Conservation (phyloP, 192 early-diverging fungal genomes). For the Chytriomyces confervae region DNA sequence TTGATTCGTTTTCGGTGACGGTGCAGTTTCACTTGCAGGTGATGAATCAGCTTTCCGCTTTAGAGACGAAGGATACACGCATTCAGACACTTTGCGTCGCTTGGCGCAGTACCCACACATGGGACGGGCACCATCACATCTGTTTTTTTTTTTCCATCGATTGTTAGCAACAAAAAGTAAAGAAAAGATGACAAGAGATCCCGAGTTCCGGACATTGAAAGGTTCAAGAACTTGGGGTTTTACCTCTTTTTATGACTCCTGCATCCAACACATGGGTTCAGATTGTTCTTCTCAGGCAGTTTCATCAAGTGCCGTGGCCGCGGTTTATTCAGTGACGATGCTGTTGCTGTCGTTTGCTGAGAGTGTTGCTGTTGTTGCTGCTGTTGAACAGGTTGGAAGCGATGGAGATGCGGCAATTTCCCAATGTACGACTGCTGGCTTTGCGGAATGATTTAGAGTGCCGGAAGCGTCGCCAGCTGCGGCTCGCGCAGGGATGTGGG, state of each 20-base stretch:
- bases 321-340: not conserved
- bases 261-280: not conserved
- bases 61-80: not conserved
- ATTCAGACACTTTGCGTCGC: not conserved
- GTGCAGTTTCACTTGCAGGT: not conserved
- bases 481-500: too few relatives aligned
- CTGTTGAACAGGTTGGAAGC: not conserved
- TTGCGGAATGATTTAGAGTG: too few relatives aligned
- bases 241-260: not conserved
- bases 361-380: not conserved
- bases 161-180: not conserved
- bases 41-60: not conserved
- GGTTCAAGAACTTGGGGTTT: not conserved
- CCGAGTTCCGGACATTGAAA: not conserved
- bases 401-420: too few relatives aligned
- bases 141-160: not conserved
- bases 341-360: not conserved
- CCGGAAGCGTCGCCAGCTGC: too few relatives aligned
- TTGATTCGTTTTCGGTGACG: too few relatives aligned
- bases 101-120: not conserved
- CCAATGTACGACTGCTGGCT: too few relatives aligned
- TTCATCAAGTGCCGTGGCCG: not conserved
- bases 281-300: not conserved
- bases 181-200: not conserved
- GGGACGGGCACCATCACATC: slow-evolving; percentile 1